Percentiles rank a stretch among this genome's conserved stretches.
Conservation (phyloP, 208 protist genomes). For the Acanthamoeba rhysodes region DNA sequence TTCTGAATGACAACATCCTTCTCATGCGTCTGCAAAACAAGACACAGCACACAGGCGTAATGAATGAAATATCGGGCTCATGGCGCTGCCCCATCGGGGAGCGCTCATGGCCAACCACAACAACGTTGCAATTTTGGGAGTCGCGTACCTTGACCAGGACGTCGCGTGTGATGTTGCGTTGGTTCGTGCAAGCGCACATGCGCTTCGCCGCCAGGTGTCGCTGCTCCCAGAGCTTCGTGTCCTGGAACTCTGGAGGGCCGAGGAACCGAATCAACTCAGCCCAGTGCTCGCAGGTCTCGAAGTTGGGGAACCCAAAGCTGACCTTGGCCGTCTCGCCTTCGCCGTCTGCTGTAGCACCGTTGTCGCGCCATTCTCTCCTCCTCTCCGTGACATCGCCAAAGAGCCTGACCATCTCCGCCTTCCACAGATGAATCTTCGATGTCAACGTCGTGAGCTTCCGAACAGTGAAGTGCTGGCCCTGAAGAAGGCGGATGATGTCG, state of each 20-base stretch:
- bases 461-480: not conserved
- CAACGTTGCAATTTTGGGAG: no score
- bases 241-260: not conserved
- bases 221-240: not conserved
- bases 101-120: no score
- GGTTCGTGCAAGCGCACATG: not conserved
- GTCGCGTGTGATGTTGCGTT: not conserved
- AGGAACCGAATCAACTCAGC: not conserved
- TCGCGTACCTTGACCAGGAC: not conserved
- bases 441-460: no score
- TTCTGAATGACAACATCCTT: no score
- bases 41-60: no score
- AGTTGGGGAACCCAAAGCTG: not conserved
- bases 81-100: no score
- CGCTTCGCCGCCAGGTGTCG: not conserved
- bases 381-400: no score
- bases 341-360: rapidly evolving
- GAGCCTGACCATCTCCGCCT: no score
- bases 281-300: not conserved
- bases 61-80: no score
- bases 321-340: no score
- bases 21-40: no score
- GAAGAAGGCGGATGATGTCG: not conserved
- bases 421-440: no score
- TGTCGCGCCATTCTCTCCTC: not conserved